phyloP scores from a whole-genome alignment of 345 rosid genomes.

The Heritiera littoralis region DNA sequence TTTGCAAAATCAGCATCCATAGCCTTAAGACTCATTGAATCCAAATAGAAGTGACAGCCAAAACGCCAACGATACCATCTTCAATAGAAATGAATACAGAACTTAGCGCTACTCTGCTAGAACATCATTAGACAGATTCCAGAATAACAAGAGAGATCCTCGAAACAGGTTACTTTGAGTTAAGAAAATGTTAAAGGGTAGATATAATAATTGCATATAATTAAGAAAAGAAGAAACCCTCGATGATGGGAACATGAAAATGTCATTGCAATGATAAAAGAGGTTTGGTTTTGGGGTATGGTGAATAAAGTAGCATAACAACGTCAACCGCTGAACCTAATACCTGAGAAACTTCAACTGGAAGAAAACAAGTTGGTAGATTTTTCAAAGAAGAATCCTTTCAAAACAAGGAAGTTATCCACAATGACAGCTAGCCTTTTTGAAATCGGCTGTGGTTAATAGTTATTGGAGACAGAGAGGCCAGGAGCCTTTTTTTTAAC shows the following conservation, averaged over 20 bases:
- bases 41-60: not conserved
- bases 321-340: not conserved
- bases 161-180: not conserved
- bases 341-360: not conserved
- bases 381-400: not conserved
- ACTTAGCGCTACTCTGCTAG: not conserved
- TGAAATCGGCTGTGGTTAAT: not conserved
- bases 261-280: not conserved
- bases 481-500: not conserved
- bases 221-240: not conserved
- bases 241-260: constrained; percentile 2
- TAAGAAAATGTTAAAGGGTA: not conserved
- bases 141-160: not conserved
- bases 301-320: constrained; percentile 1
- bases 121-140: not conserved
- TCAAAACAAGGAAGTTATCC: not conserved
- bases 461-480: not conserved
- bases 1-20: not conserved
- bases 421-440: not conserved
- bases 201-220: not conserved
- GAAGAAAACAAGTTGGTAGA: not conserved
- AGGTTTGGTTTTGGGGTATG: not conserved
- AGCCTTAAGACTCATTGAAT: not conserved
- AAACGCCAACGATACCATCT: not conserved
- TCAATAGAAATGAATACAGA: not conserved